Evolutionary conservation across 768 basidiomycete species (phyloP), one percentile per base, ranked within the genome.

Genomic region (Cubamyces sp.): DNA sequence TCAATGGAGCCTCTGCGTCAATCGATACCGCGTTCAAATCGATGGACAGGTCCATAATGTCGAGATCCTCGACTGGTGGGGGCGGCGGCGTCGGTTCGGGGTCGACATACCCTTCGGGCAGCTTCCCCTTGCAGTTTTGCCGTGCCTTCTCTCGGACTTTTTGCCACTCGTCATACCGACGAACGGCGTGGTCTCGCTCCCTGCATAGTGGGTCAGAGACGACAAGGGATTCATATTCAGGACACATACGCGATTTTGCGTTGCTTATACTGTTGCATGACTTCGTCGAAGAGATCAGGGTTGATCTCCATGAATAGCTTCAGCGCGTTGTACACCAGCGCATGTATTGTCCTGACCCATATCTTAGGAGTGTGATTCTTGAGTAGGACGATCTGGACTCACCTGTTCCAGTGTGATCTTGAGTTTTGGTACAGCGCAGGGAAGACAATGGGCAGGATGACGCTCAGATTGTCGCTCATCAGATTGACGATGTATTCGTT

Each of bases 231-330:
- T 39, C 47, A 41, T 52, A 23, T 23, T 45, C 39, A 15, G 4
- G 3, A 39, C 11, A 84, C 94, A 60, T 68, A 97, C 96, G 89
- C 87, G 48, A 90, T 80, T 75, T 88, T 90, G 58, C 86, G 85
- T 71, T 92, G 90, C 76, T 92, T 96, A 76, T 96, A 98, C 64
- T 94, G 92, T 48, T 91, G 90, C 82, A 98, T 87, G 54, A 90
- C 87, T 66, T 92, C 92, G 69, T 98, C 96, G 68, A 99, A 99
- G 23, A 98, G 78, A 71, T 96, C 93, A 0, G 95, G 92, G 72
- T 98, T 98, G 73, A 98, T 94, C 75, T 99, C 97, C 96, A 98
- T 98, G 79, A 98, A 96, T 60, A 98, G 74, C 75, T 96, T 98
- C 73, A 99, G 79, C 2, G 97, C 97, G 73, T 98, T 98, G 78